These are phyloP conservation scores for Globisporangium perplexum DNA, from an alignment of 352 stramenopile species.

Conservation along the genomic window DNA sequence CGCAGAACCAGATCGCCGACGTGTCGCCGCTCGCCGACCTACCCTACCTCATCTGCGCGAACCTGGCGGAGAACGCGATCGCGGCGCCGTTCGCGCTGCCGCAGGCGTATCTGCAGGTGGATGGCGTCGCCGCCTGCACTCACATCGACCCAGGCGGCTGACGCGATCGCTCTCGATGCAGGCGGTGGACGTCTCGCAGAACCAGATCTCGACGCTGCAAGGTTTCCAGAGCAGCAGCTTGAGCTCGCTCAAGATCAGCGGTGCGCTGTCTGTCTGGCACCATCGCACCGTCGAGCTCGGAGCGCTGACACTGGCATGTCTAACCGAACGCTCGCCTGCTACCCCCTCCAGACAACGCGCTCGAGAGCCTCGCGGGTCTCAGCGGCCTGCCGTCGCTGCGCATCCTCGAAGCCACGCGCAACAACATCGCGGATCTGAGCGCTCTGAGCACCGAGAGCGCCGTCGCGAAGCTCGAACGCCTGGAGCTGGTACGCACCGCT, in stretches of 20 bases:
- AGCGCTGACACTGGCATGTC: no score
- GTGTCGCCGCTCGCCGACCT: constrained; percentile 39
- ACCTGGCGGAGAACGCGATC: constrained; percentile 58
- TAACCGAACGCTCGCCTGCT: no score
- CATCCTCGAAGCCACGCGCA: constrained; percentile 52
- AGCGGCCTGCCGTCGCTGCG: constrained; percentile 33
- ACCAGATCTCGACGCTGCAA: constrained; percentile 55
- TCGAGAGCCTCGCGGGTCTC: constrained; percentile 47
- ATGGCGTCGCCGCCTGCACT: neutral
- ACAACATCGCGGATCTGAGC: constrained; percentile 41
- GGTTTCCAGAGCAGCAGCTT: constrained; percentile 43
- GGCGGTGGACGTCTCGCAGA: constrained; percentile 59
- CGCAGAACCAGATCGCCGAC: constrained; percentile 63
- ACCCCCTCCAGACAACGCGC: constrained; percentile 41
- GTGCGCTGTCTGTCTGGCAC: constrained; percentile 10
- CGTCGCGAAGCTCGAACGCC: constrained; percentile 33
- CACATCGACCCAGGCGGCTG: neutral
- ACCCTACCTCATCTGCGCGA: constrained; percentile 48
- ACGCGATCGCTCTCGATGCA: constrained; percentile 4
- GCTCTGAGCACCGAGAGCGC: constrained; percentile 24
- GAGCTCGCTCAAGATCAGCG: constrained; percentile 55
- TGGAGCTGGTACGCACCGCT: constrained; percentile 33
- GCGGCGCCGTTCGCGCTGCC: constrained; percentile 24
- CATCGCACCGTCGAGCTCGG: neutral
- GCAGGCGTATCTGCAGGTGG: constrained; percentile 58